These are phyloP conservation scores for Metarhizium sp. DNA, from an alignment of 2,329 filamentous ascomycete species.

Conservation along the genomic window DNA sequence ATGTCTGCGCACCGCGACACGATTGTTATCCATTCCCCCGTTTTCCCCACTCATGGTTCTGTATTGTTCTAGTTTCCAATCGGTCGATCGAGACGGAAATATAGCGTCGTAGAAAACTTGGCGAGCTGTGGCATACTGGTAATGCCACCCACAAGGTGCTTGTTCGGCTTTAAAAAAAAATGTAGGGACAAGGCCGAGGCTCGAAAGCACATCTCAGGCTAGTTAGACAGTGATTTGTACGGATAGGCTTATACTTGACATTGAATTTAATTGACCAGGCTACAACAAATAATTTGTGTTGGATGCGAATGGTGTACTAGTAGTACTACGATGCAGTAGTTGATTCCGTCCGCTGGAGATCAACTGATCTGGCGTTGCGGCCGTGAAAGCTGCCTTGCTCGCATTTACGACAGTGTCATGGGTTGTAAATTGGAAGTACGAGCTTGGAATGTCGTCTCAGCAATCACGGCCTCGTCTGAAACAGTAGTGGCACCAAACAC, in stretches of 20 bases:
- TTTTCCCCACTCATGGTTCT: conserved; percentile 9
- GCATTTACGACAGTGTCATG: too few species aligned
- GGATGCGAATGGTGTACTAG: background rate
- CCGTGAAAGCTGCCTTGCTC: background rate
- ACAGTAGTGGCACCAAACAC: background rate
- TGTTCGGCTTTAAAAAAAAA: conserved; percentile 1
- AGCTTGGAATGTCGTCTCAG: conserved; percentile 2
- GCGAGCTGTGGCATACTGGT: conserved; percentile 4
- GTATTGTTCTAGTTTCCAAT: conserved; percentile 11
- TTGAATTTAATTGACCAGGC: background rate
- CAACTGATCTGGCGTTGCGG: background rate
- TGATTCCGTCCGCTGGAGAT: background rate
- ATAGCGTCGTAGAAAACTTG: conserved; percentile 14
- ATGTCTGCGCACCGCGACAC: conserved; percentile 8
- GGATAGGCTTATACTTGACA: conserved; percentile 1
- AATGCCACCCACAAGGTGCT: background rate
- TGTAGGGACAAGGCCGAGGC: background rate
- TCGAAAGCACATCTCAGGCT: conserved; percentile 5
- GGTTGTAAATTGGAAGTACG: too few species aligned
- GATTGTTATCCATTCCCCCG: background rate
- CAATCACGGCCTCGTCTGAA: background rate
- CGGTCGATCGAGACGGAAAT: conserved; percentile 11
- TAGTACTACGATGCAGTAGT: background rate
- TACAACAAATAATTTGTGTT: background rate
- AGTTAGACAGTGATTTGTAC: conserved; percentile 8